phyloP scores from a whole-genome alignment of 257 asterid genomes.

The Scutellaria barbata region DNA sequence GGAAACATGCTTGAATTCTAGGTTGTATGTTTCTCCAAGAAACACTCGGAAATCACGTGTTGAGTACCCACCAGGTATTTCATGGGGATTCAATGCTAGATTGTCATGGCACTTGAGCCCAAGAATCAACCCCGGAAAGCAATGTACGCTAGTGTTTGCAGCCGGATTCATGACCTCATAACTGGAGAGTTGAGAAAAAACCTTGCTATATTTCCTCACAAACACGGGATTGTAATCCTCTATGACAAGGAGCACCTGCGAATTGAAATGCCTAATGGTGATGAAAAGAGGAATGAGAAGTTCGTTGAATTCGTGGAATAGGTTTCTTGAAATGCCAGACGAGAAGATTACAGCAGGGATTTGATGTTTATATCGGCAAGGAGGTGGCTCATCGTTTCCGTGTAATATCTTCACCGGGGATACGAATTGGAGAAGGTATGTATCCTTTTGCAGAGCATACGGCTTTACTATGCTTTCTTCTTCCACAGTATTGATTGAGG shows the following conservation, averaged over 20 bases:
- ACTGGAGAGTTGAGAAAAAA: conserved; percentile 41
- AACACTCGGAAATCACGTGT: conserved; percentile 50
- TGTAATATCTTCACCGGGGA: conserved; percentile 44
- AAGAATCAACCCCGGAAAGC: conserved; percentile 54
- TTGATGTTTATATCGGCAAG: conserved; percentile 43
- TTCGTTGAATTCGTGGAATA: conserved; percentile 67
- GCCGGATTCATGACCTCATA: conserved; percentile 47
- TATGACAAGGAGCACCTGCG: conserved; percentile 41
- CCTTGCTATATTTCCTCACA: conserved; percentile 42
- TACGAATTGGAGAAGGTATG: conserved; percentile 40
- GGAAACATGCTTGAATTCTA: conserved; percentile 37
- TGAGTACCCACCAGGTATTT: conserved; percentile 45
- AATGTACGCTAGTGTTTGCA: conserved; percentile 45
- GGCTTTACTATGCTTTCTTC: conserved; percentile 45
- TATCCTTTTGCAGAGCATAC: conserved; percentile 51
- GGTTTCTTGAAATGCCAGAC: conserved; percentile 53
- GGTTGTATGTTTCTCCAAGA: conserved; percentile 40
- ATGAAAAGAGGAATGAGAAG: conserved; percentile 62
- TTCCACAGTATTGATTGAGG: neutral
- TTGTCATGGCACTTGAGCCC: conserved; percentile 56
- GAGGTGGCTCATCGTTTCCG: conserved; percentile 36
- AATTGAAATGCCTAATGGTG: conserved; percentile 50
- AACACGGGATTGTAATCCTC: conserved; percentile 51
- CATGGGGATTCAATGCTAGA: conserved; percentile 47
- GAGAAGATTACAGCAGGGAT: conserved; percentile 55